These are phyloP conservation scores for Lentinus brumalis DNA, from an alignment of 768 basidiomycete genomes.

Conservation along the genomic window DNA sequence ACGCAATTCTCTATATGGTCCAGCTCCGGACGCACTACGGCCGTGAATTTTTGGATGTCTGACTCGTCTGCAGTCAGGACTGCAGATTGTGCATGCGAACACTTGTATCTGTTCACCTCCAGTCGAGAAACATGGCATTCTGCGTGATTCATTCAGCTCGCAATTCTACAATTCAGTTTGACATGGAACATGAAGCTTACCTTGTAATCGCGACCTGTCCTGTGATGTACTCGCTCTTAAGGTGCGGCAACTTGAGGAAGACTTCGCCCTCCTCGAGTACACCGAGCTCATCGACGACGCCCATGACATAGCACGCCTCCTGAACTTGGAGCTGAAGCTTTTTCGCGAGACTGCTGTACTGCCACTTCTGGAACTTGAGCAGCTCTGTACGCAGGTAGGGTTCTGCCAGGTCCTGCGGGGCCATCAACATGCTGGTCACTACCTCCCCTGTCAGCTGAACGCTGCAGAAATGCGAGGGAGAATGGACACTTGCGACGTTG, in stretches of 20 bases:
- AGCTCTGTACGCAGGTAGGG: constrained; percentile 4
- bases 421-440: neutral
- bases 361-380: neutral
- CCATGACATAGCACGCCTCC: constrained; percentile 3
- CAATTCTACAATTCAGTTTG: no score
- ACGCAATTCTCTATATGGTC: constrained; percentile 8
- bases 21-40: constrained; percentile 1
- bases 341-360: constrained; percentile 1
- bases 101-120: neutral
- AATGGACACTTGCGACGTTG: no score
- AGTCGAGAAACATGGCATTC: constrained; percentile 8
- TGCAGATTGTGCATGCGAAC: no score
- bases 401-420: neutral
- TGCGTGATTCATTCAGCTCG: neutral
- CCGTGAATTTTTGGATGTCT: constrained; percentile 9
- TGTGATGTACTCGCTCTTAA: neutral
- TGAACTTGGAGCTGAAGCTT: constrained; percentile 6
- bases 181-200: neutral
- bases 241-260: constrained; percentile 10
- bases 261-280: constrained; percentile 7
- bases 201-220: neutral
- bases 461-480: no score
- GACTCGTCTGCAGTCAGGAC: no score
- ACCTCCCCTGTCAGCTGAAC: neutral
- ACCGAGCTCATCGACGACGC: constrained; percentile 7